Conservation (phyloP, 805 yeast species). For the Candida tammaniensis region DNA sequence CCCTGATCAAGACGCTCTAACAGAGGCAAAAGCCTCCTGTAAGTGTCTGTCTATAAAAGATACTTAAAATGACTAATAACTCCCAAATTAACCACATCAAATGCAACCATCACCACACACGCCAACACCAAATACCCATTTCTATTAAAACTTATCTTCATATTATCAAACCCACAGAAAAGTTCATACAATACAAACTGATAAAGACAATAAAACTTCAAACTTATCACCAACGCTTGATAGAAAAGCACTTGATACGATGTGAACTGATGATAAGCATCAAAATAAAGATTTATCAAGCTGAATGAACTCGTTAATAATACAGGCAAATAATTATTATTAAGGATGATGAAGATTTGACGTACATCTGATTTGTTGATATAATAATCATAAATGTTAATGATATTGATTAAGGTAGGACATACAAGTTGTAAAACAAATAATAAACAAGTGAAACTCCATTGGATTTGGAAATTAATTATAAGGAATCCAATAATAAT, state of each 20-base stretch:
- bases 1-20: too few relatives aligned
- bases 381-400: constrained; percentile 9
- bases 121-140: constrained; percentile 5
- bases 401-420: constrained; percentile 12
- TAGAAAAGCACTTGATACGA: constrained; percentile 11
- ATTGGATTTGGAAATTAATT: background rate
- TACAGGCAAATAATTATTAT: constrained; percentile 34
- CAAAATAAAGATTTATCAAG: constrained; percentile 16
- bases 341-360: constrained; percentile 21
- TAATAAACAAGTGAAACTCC: background rate
- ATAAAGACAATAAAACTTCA: constrained; percentile 33
- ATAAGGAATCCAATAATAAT: constrained; percentile 7
- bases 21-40: background rate
- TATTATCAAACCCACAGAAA: constrained; percentile 1
- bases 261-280: background rate
- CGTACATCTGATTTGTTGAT: background rate
- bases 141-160: constrained; percentile 4
- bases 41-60: background rate
- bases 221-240: constrained; percentile 19
- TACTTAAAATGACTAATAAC: too few relatives aligned
- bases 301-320: constrained; percentile 34
- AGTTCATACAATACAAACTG: constrained; percentile 32
- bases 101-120: constrained; percentile 2
- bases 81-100: constrained; percentile 4
- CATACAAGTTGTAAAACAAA: constrained; percentile 12